Percentiles rank a stretch among this genome's conserved stretches.
These are phyloP conservation scores for Botrytis galanthina DNA, from an alignment of 2,329 filamentous ascomycete species.

Conservation along the genomic window DNA sequence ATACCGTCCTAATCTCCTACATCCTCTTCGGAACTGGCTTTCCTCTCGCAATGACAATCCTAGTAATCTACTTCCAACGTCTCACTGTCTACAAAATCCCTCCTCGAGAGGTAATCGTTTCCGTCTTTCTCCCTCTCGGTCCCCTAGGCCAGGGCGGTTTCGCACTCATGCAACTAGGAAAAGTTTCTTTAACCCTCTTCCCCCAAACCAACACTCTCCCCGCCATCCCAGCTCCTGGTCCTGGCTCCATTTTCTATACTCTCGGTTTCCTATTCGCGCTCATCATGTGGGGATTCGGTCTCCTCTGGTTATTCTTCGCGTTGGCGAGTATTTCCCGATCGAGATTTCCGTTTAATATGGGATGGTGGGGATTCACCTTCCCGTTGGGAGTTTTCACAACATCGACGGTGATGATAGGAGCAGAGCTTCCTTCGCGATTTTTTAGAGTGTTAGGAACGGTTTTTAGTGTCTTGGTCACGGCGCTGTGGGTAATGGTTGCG, in stretches of 20 bases:
- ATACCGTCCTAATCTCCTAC: slow-evolving; percentile 63
- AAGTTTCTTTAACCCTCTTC: slow-evolving; percentile 46
- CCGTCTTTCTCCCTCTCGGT: slow-evolving; percentile 64
- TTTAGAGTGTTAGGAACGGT: slow-evolving; percentile 57
- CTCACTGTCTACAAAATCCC: slow-evolving; percentile 65
- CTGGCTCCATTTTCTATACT: slow-evolving; percentile 58
- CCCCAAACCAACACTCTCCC: slow-evolving; percentile 40
- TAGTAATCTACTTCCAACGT: slow-evolving; percentile 69
- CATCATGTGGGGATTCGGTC: slow-evolving; percentile 56
- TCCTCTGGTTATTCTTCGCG: slow-evolving; percentile 56
- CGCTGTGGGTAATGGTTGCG: slow-evolving; percentile 56
- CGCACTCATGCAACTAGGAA: slow-evolving; percentile 45
- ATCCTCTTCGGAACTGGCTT: slow-evolving; percentile 66
- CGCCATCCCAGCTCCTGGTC: slow-evolving; percentile 44
- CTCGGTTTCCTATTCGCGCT: slow-evolving; percentile 53
- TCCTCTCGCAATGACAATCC: slow-evolving; percentile 58
- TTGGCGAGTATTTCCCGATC: slow-evolving; percentile 47
- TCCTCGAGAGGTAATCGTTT: slow-evolving; percentile 64
- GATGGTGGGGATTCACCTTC: slow-evolving; percentile 62
- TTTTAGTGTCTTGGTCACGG: slow-evolving; percentile 46
- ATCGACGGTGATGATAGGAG: slow-evolving; percentile 47
- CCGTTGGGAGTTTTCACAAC: slow-evolving; percentile 56
- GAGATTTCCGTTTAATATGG: slow-evolving; percentile 59
- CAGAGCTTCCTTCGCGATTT: slow-evolving; percentile 53
- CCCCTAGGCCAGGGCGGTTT: slow-evolving; percentile 66